Evolutionary conservation across 1,139 yeast genomes (phyloP).

Genomic region (Nakaseomyces nivariensis): DNA sequence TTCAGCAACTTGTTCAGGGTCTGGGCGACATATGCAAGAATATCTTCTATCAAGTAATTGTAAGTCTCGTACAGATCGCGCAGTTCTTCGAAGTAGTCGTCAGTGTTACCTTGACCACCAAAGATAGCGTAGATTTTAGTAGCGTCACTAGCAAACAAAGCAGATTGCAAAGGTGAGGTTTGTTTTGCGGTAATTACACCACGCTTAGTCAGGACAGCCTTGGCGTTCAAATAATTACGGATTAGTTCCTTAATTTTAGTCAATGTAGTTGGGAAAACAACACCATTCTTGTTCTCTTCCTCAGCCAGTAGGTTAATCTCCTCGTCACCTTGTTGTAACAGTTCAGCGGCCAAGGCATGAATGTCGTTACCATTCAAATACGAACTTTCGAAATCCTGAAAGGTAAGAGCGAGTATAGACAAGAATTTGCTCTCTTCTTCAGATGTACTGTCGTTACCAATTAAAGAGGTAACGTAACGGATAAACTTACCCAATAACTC

Average conservation of each 20-base stretch:
- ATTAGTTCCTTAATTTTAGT: slow-evolving; percentile 65
- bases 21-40: slow-evolving; percentile 58
- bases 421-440: slow-evolving; percentile 44
- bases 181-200: slow-evolving; percentile 32
- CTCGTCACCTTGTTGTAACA: slow-evolving; percentile 31
- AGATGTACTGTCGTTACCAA: slow-evolving; percentile 13
- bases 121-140: slow-evolving; percentile 75
- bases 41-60: slow-evolving; percentile 62
- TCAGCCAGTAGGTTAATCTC: not conserved
- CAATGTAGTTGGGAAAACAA: slow-evolving; percentile 46
- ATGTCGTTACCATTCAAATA: slow-evolving; percentile 71
- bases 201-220: slow-evolving; percentile 37
- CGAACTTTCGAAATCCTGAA: slow-evolving; percentile 75
- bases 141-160: slow-evolving; percentile 49
- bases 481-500: slow-evolving; percentile 80
- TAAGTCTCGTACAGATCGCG: slow-evolving; percentile 74
- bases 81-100: slow-evolving; percentile 93
- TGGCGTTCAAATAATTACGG: slow-evolving; percentile 56
- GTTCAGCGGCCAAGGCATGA: slow-evolving; percentile 74
- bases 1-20: slow-evolving; percentile 61
- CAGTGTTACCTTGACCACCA: slow-evolving; percentile 99
- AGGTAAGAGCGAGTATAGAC: slow-evolving; percentile 58
- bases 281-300: slow-evolving; percentile 46
- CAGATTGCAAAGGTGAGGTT: slow-evolving; percentile 38
- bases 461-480: slow-evolving; percentile 62